Evolutionary conservation across 768 basidiomycete genomes (phyloP).

Genomic region (Pleurotus sapidus): DNA sequence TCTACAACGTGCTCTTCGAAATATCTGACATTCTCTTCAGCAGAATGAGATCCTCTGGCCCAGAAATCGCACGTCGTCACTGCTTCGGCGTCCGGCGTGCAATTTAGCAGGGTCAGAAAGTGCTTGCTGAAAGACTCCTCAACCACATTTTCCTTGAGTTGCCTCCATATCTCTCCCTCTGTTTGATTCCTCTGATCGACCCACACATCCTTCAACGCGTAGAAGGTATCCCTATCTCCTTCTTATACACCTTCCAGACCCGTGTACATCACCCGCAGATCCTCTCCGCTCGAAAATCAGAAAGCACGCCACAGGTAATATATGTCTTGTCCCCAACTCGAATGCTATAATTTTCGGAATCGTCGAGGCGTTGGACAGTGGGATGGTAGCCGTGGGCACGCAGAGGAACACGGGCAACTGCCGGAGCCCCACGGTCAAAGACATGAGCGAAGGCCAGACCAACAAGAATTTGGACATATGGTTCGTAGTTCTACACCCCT

Average conservation of each 20-base stretch:
- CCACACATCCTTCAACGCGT: slow-evolving; percentile 9
- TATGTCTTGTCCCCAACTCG: neutral
- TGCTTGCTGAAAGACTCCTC: neutral
- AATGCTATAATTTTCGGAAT: slow-evolving; percentile 1
- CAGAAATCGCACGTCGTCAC: neutral
- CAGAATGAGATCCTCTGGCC: neutral
- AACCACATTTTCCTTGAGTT: neutral
- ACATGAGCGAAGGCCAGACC: neutral
- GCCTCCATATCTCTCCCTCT: neutral
- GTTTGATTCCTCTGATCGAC: slow-evolving; percentile 1
- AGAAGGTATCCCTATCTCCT: neutral
- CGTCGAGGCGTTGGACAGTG: slow-evolving; percentile 4
- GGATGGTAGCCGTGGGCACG: slow-evolving; percentile 7
- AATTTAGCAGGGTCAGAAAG: neutral
- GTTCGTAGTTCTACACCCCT: neutral
- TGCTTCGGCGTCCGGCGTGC: neutral
- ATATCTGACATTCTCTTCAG: neutral
- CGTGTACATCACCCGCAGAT: slow-evolving; percentile 5
- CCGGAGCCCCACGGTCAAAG: neutral
- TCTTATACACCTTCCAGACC: slow-evolving; percentile 5
- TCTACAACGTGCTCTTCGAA: neutral
- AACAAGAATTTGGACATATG: neutral
- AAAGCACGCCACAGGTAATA: slow-evolving; percentile 1
- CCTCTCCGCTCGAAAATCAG: slow-evolving; percentile 6
- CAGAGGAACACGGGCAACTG: neutral